These are phyloP conservation scores for Pistacia integerrima DNA, from an alignment of 345 rosid species.

Conservation along the genomic window DNA sequence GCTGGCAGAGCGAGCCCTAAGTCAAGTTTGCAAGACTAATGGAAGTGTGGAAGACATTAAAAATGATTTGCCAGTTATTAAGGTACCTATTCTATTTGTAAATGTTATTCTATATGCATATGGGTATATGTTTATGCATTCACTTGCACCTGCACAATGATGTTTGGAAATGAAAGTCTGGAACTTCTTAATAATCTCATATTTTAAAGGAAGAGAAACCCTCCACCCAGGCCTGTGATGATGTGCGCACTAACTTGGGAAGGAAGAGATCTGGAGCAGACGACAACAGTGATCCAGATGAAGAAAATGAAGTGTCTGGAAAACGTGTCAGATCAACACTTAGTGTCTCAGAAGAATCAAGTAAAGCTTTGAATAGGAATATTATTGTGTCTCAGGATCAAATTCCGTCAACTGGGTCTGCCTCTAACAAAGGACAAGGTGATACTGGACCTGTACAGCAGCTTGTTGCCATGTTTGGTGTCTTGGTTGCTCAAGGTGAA, in stretches of 20 bases:
- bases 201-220: constrained; percentile 57
- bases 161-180: constrained; percentile 10
- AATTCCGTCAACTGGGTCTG: constrained; percentile 41
- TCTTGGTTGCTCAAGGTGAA: constrained; percentile 97
- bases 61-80: constrained; percentile 43
- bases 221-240: constrained; percentile 38
- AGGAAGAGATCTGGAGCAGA: constrained; percentile 75
- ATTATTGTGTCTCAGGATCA: constrained; percentile 45
- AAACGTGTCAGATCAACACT: constrained; percentile 70
- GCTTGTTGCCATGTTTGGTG: constrained; percentile 91
- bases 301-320: constrained; percentile 52
- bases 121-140: background rate
- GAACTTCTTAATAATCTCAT: constrained; percentile 29
- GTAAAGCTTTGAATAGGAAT: constrained; percentile 47
- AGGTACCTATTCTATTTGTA: constrained; percentile 41
- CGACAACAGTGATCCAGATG: constrained; percentile 46
- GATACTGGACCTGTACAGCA: constrained; percentile 85
- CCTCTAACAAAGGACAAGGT: constrained; percentile 43
- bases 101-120: background rate
- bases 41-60: constrained; percentile 50
- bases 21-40: constrained; percentile 47
- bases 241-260: constrained; percentile 36
- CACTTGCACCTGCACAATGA: constrained; percentile 7
- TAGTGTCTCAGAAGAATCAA: constrained; percentile 60
- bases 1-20: constrained; percentile 45